Percentiles rank a stretch among this genome's conserved stretches.
Conservation (phyloP, 1,284 basidiomycete genomes). For the Cutaneotrichosporon sp. region DNA sequence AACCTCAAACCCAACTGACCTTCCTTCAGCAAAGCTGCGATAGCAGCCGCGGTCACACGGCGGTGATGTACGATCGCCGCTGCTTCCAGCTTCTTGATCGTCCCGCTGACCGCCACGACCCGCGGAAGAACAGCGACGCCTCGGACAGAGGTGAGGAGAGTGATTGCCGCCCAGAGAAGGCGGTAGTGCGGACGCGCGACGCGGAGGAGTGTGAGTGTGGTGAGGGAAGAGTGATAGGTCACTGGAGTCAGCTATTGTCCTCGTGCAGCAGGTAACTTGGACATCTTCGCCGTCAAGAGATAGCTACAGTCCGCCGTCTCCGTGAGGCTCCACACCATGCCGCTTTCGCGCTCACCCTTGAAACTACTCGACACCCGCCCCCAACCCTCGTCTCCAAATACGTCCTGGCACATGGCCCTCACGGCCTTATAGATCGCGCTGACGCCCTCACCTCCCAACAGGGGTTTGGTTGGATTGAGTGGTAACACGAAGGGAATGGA, state of each 20-base stretch:
- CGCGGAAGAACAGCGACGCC: conserved; percentile 35
- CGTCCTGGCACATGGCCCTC: conserved; percentile 30
- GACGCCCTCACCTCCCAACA: conserved; percentile 30
- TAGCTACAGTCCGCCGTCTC: too few relatives aligned
- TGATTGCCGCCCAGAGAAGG: conserved; percentile 36
- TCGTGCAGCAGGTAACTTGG: too few relatives aligned
- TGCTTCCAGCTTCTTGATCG: conserved; percentile 49
- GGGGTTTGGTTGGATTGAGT: conserved; percentile 5
- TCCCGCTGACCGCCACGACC: conserved; percentile 47
- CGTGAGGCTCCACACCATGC: too few relatives aligned
- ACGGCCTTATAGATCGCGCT: conserved; percentile 37
- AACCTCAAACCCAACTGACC: conserved; percentile 11
- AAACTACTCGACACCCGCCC: conserved; percentile 45
- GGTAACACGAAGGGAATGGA: conserved; percentile 41
- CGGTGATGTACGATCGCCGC: conserved; percentile 46
- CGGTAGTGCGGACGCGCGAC: conserved; percentile 47
- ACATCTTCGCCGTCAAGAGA: too few relatives aligned
- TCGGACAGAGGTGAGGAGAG: conserved; percentile 31
- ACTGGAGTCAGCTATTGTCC: conserved; percentile 29
- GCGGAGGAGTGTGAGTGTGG: conserved; percentile 46
- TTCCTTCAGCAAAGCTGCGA: conserved; percentile 24
- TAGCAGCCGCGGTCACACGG: conserved; percentile 29
- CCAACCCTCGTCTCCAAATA: conserved; percentile 53
- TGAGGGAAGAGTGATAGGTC: conserved; percentile 46
- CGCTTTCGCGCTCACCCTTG: conserved; percentile 33